Percentiles rank a stretch among this genome's conserved stretches.
phyloP scores from a whole-genome alignment of 352 stramenopile genomes.

The Phytophthora colocasiae region DNA sequence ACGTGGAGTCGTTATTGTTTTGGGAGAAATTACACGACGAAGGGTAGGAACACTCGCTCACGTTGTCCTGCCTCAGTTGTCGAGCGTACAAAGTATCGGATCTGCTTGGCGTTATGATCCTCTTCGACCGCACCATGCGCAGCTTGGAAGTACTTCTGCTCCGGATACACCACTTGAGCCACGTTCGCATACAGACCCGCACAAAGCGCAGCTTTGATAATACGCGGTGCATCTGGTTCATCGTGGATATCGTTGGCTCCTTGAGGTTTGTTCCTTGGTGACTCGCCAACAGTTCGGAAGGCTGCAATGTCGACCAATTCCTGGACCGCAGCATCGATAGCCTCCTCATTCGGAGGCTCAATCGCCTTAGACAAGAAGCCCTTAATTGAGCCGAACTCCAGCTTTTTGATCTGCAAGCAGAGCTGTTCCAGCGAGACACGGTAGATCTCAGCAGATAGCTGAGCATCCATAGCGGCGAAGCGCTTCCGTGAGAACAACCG shows the following conservation, averaged over 20 bases:
- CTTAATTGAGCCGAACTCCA: conserved; percentile 78
- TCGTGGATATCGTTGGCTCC: conserved; percentile 25
- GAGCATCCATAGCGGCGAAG: conserved; percentile 67
- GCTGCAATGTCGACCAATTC: conserved; percentile 92
- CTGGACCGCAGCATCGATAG: conserved; percentile 92
- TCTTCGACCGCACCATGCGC: conserved; percentile 92
- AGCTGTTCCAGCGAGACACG: conserved; percentile 87
- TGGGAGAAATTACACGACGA: conserved; percentile 92
- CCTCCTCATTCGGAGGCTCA: conserved; percentile 91
- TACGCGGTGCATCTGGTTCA: too few relatives aligned
- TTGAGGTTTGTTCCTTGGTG: conserved; percentile 22
- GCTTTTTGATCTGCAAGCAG: conserved; percentile 89
- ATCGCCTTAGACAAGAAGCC: conserved; percentile 86
- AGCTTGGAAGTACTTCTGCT: conserved; percentile 95
- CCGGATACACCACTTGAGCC: conserved; percentile 87
- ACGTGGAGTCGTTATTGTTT: conserved; percentile 95
- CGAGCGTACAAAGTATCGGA: conserved; percentile 93
- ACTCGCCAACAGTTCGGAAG: conserved; percentile 55
- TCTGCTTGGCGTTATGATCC: conserved; percentile 92
- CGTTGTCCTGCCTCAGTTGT: conserved; percentile 12
- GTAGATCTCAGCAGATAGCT: conserved; percentile 90
- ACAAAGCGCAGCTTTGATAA: too few relatives aligned
- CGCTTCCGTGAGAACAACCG: conserved; percentile 75
- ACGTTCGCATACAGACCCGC: conserved; percentile 87
- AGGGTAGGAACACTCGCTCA: conserved; percentile 97